Evolutionary conservation across 192 early-diverging fungal genomes (phyloP), one percentile per base, ranked within the genome.

Genomic region (Gryganskiella cystojenkinii): DNA sequence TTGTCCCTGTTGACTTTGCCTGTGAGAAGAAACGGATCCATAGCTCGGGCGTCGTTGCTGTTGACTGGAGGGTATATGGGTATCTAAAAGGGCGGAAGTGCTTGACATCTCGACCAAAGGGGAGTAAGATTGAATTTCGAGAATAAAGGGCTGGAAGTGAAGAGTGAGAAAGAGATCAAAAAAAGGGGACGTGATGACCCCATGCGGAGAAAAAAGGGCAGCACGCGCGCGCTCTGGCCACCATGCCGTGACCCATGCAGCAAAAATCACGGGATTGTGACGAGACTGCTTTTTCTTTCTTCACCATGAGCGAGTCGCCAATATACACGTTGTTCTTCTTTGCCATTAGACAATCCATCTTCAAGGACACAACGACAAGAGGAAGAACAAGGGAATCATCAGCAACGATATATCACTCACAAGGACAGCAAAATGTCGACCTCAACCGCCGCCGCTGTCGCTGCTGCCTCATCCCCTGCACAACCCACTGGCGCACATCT

Each of bases 401-500:
- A n/a, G n/a, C n/a, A n/a, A n/a, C n/a, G n/a, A n/a, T n/a, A n/a
- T n/a, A n/a, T n/a, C n/a, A n/a, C n/a, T n/a, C n/a, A n/a, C 17
- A 10, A 22, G n/a, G 6, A 24, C 20, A 11, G 8, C 22, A 19
- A 6, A 30, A 78, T 78, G 74, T 78, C 74, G 19, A 78, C 66
- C 40, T 78, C 74, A 25, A 78, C 67, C 20, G 74, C 74, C 24
- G 65, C 74, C 25, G 74, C 66, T 50, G 74, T 69, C 17, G 74
- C 74, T 19, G 74, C 74, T 4, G 74, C 74, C n/a, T 78, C 74
- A 28, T 44, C 74, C 4, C 65, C 74, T 3, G 74, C 74, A 7
- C 65, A 68, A 43, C 65, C 74, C 15, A 78, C 74, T 33, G 74
- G 74, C 17, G 65, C 79, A 34, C 84, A 88, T 75, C 72, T 88